Percentiles rank a stretch among this genome's conserved stretches.
phyloP scores from a whole-genome alignment of 306 rosid species.

The Senna siamea region DNA sequence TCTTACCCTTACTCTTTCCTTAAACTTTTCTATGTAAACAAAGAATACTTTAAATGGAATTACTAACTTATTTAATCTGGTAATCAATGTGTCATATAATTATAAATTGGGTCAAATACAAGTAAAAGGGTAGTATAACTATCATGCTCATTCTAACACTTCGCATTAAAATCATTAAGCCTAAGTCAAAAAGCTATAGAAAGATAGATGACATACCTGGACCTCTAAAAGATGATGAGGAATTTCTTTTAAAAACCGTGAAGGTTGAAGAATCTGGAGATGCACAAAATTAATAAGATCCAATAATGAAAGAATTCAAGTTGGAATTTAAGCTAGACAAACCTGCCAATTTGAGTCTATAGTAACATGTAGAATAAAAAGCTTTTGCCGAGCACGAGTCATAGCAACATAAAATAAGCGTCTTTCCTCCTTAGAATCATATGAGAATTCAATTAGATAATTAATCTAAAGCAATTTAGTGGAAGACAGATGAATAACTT shows the following conservation, averaged over 20 bases:
- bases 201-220: constrained; percentile 60
- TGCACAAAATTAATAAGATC: constrained; percentile 24
- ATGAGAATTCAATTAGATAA: constrained; percentile 31
- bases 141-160: background rate
- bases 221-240: constrained; percentile 80
- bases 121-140: too few species aligned
- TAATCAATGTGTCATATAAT: too few species aligned
- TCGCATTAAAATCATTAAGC: background rate
- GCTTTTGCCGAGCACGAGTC: constrained; percentile 92
- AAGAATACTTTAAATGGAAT: too few species aligned
- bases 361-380: constrained; percentile 65
- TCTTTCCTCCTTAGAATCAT: constrained; percentile 75
- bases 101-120: too few species aligned
- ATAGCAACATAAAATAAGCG: constrained; percentile 93
- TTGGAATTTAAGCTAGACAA: constrained; percentile 28
- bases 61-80: too few species aligned
- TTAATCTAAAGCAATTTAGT: constrained; percentile 20
- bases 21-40: too few species aligned
- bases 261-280: constrained; percentile 88
- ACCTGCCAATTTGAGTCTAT: constrained; percentile 95
- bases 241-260: constrained; percentile 88
- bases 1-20: too few species aligned
- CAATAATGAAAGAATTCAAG: background rate
- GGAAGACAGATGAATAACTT: constrained; percentile 6
- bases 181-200: constrained; percentile 24